These are phyloP conservation scores for Clarkia xantiana DNA, from an alignment of 345 rosid genomes.

Conservation along the genomic window DNA sequence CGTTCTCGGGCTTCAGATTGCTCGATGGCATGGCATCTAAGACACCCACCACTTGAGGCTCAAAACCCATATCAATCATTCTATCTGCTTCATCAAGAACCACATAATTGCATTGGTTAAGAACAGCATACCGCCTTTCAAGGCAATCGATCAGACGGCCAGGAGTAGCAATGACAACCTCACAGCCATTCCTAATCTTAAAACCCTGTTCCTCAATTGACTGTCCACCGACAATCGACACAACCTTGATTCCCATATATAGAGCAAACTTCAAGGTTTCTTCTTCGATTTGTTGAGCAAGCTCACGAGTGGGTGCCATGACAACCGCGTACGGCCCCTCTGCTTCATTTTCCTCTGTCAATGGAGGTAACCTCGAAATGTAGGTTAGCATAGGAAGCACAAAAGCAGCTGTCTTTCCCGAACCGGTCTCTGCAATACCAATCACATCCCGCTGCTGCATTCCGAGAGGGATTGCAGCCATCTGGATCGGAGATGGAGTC, in stretches of 20 bases:
- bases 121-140: constrained; percentile 79
- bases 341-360: constrained; percentile 71
- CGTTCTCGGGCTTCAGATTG: constrained; percentile 86
- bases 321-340: constrained; percentile 97
- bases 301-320: constrained; percentile 91
- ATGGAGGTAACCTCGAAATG: constrained; percentile 68
- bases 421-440: constrained; percentile 93
- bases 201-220: constrained; percentile 88
- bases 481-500: constrained; percentile 81
- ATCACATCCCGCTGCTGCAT: constrained; percentile 89
- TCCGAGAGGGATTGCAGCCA: constrained; percentile 89
- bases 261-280: constrained; percentile 86
- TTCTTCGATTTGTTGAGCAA: constrained; percentile 91
- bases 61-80: constrained; percentile 96
- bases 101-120: constrained; percentile 88
- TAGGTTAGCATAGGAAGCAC: constrained; percentile 93
- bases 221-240: constrained; percentile 91
- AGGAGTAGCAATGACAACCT: constrained; percentile 86
- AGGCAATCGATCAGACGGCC: constrained; percentile 84
- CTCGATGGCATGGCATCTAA: constrained; percentile 94
- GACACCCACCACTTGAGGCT: constrained; percentile 82
- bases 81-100: constrained; percentile 99
- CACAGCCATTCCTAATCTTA: constrained; percentile 87
- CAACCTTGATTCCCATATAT: constrained; percentile 73
- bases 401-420: constrained; percentile 94